Evolutionary conservation across 73 alveolate genomes (phyloP), one percentile per base, ranked within the genome.

Genomic region (Paramecium caudatum): DNA sequence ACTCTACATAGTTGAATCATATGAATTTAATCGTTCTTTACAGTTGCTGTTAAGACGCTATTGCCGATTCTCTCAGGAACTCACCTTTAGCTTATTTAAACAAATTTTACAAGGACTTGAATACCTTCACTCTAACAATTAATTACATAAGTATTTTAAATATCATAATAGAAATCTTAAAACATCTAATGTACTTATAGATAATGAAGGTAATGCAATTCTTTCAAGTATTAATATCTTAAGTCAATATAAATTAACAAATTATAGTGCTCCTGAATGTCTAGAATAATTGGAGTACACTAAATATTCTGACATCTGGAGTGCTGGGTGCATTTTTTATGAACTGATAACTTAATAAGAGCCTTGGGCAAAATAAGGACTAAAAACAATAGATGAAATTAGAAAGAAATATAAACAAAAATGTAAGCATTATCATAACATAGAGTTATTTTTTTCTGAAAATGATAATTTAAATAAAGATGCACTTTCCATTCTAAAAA

Each of bases 281-380:
- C 91, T 96, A 16, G 96, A 93, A 3, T 49, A 88, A 62, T 63
- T 36, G 13, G 90, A 90, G 33, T 96, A 95, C 61, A 65, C 86
- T 65, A 78, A 80, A 15, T 61, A 92, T 41, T 94, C 96, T 48
- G 99, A 97, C 87, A 96, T 97, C 49, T 97, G 97, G 97, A 90
- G 97, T 23, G 93, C 94, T 12, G 99, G 99, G n/a, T 97, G 99
- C 68, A 94, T 97, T 62, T 50, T 97, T 30, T 94, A 91, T 62
- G 99, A 97, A 88, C 86, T 97, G 25, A 61, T 93, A 47, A 94
- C 97, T 41, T 94, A 93, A 34, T 32, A 34, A 32, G 23, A 55
- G 6, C 80, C 80, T 12, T 55, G 80, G 80, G n/a, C n/a, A 55
- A 55, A 23, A 12, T 1, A 25, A 55, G 23, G 46, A 55, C 3